Evolutionary conservation across 1,284 basidiomycete species (phyloP).

Genomic region (Ceratobasidium sp.): DNA sequence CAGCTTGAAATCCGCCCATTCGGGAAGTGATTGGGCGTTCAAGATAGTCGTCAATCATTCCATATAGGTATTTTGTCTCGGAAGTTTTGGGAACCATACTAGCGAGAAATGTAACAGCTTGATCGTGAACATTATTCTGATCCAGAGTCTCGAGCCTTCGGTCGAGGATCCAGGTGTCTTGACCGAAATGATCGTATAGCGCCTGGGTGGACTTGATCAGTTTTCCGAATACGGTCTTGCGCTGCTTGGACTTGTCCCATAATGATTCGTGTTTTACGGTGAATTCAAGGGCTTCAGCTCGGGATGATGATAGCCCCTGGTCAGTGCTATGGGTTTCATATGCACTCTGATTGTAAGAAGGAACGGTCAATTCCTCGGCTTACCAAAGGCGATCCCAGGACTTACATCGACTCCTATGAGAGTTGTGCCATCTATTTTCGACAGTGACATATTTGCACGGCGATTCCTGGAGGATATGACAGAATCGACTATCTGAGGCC

Average conservation of each 20-base stretch:
- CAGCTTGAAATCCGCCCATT: background rate
- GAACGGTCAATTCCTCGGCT: background rate
- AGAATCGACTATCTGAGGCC: too few relatives aligned
- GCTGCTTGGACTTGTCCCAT: background rate
- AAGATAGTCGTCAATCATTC: constrained; percentile 21
- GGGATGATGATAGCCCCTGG: background rate
- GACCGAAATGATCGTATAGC: background rate
- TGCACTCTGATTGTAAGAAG: background rate
- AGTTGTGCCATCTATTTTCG: background rate
- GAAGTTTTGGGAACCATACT: constrained; percentile 1
- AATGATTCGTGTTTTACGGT: background rate
- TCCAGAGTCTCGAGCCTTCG: constrained; percentile 8
- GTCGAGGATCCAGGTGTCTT: constrained; percentile 20
- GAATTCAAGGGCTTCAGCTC: background rate
- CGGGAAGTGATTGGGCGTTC: background rate
- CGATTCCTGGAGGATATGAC: too few relatives aligned
- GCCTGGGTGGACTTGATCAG: background rate
- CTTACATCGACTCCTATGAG: background rate
- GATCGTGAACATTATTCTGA: background rate
- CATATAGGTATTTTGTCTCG: background rate
- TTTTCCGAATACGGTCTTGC: background rate
- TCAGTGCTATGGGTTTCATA: background rate
- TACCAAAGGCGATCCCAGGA: background rate
- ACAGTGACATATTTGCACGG: background rate
- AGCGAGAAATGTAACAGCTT: background rate